Evolutionary conservation across 2,329 filamentous ascomycete genomes (phyloP).

Genomic region (Fusarium buxicola): DNA sequence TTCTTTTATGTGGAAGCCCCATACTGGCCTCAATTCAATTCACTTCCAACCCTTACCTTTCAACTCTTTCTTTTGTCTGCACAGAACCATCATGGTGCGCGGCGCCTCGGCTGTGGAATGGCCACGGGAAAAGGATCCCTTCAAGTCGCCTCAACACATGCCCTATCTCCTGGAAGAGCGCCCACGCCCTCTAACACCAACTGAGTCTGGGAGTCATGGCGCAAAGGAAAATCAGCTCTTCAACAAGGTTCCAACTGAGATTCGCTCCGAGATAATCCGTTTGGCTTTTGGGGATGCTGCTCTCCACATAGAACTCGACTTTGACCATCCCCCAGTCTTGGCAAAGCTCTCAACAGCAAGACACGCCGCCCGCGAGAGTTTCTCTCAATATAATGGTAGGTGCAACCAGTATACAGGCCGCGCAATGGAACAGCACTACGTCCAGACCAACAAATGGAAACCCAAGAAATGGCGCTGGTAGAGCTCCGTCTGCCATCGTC

Average conservation of each 20-base stretch:
- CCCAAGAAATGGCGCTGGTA: not conserved
- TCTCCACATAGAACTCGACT: not conserved
- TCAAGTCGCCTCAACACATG: not conserved
- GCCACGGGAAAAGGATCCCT: too few species aligned
- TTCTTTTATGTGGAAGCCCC: too few species aligned
- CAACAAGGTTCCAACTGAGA: not conserved
- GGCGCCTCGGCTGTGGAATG: too few species aligned
- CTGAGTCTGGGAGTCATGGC: not conserved
- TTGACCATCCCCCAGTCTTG: not conserved
- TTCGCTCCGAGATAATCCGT: not conserved
- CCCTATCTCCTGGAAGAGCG: not conserved
- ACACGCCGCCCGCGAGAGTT: not conserved
- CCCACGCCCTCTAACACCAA: not conserved
- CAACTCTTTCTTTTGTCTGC: too few species aligned
- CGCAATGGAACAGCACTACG: too few species aligned
- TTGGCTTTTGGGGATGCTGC: not conserved
- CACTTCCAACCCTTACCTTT: too few species aligned
- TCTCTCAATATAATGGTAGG: too few species aligned
- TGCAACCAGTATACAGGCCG: not conserved
- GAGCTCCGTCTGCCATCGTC: not conserved
- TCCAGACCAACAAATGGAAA: too few species aligned
- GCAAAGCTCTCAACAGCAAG: not conserved
- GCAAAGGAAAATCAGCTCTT: not conserved
- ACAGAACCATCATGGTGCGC: too few species aligned
- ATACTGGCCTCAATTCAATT: too few species aligned